Conservation (phyloP, 2,329 filamentous ascomycete species). For the Curvularia sp. region DNA sequence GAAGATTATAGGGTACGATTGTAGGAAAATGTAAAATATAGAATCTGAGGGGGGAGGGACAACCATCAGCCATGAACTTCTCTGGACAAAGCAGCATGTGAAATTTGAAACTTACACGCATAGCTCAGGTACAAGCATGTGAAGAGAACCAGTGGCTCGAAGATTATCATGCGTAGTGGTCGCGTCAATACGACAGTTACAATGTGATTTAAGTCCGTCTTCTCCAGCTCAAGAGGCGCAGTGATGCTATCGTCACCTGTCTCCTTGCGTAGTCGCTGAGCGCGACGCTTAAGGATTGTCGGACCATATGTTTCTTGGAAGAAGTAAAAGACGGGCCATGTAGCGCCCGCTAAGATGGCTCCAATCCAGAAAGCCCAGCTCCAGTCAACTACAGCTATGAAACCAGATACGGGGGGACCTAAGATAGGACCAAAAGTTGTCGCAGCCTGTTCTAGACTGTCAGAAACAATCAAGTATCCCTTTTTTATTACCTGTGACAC, state of each 20-base stretch:
- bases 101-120: conserved; percentile 57
- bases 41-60: conserved; percentile 43
- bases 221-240: conserved; percentile 70
- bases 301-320: conserved; percentile 63
- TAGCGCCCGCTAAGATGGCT: conserved; percentile 70
- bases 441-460: conserved; percentile 59
- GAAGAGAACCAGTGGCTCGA: conserved; percentile 76
- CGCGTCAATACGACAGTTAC: conserved; percentile 74
- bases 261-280: conserved; percentile 63
- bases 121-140: conserved; percentile 73
- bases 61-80: not conserved
- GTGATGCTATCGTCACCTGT: conserved; percentile 62
- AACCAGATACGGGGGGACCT: conserved; percentile 71
- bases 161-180: conserved; percentile 75
- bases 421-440: conserved; percentile 72
- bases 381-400: conserved; percentile 68
- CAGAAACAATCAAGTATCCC: not conserved
- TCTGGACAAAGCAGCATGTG: not conserved
- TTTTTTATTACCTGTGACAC: not conserved
- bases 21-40: conserved; percentile 76
- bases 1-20: conserved; percentile 75
- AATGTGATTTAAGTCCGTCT: conserved; percentile 64
- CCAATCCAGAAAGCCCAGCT: conserved; percentile 75
- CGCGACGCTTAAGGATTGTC: conserved; percentile 59
- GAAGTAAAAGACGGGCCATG: conserved; percentile 66